phyloP scores from a whole-genome alignment of 2,329 filamentous ascomycete genomes.

The Pseudogymnoascus sp. region DNA sequence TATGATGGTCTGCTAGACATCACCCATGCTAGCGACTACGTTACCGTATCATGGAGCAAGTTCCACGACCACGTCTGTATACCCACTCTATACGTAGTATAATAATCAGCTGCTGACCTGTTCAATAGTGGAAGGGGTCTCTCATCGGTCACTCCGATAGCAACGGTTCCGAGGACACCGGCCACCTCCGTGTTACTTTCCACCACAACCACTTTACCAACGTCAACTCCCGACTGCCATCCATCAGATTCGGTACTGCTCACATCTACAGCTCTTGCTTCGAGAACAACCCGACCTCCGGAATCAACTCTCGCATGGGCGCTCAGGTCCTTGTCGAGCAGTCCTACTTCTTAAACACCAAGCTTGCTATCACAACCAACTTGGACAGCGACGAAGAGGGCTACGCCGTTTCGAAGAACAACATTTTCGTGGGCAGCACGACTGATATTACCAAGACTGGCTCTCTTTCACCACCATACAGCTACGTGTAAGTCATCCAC shows the following conservation, averaged over 20 bases:
- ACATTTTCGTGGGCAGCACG: slow-evolving; percentile 15
- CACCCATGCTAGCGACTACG: slow-evolving; percentile 39
- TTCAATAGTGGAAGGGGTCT: slow-evolving; percentile 21
- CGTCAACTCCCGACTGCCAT: slow-evolving; percentile 38
- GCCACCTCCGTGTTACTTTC: slow-evolving; percentile 26
- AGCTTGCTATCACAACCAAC: slow-evolving; percentile 9
- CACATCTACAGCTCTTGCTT: slow-evolving; percentile 54
- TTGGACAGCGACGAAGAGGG: neutral
- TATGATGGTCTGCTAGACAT: slow-evolving; percentile 41
- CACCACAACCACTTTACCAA: slow-evolving; percentile 26
- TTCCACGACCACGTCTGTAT: slow-evolving; percentile 36
- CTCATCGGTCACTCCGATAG: slow-evolving; percentile 28
- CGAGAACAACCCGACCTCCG: slow-evolving; percentile 38
- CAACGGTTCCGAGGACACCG: slow-evolving; percentile 26
- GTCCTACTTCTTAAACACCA: neutral
- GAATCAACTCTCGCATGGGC: slow-evolving; percentile 51
- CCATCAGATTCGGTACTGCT: slow-evolving; percentile 59
- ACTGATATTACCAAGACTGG: slow-evolving; percentile 19
- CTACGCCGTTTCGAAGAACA: slow-evolving; percentile 9
- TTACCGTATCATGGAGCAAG: slow-evolving; percentile 40
- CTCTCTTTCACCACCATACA: slow-evolving; percentile 19
- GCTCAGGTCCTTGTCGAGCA: slow-evolving; percentile 51
- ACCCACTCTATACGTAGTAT: neutral
- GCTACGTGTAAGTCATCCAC: slow-evolving; percentile 15
- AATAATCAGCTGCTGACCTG: neutral